These are phyloP conservation scores for Trichoderma brevicompactum DNA, from an alignment of 2,329 filamentous ascomycete genomes.

Conservation along the genomic window DNA sequence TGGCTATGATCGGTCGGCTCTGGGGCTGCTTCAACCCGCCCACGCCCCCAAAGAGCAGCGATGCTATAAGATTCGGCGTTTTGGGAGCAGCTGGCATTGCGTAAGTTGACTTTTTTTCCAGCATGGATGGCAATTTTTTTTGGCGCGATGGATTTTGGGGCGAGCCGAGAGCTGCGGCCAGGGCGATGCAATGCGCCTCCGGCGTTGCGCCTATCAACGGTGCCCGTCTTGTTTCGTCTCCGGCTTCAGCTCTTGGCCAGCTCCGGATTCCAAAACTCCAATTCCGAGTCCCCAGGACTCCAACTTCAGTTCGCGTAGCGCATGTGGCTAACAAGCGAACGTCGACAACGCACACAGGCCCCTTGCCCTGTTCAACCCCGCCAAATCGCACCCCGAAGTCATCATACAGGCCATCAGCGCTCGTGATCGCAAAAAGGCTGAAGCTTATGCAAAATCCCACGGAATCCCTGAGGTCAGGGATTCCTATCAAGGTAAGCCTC, in stretches of 20 bases:
- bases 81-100: conserved; percentile 48
- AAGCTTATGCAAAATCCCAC: conserved; percentile 55
- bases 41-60: neutral
- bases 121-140: too few relatives aligned
- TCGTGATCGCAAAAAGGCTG: conserved; percentile 51
- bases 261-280: too few relatives aligned
- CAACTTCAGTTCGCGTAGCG: neutral
- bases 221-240: too few relatives aligned
- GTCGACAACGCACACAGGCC: conserved; percentile 38
- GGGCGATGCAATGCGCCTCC: too few relatives aligned
- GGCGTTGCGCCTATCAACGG: too few relatives aligned
- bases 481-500: conserved; percentile 51
- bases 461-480: conserved; percentile 54
- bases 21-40: conserved; percentile 25
- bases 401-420: conserved; percentile 58
- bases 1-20: conserved; percentile 19
- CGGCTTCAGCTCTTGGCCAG: too few relatives aligned
- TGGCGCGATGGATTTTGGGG: too few relatives aligned
- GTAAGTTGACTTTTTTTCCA: conserved; percentile 35
- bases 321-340: neutral
- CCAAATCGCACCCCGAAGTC: conserved; percentile 58
- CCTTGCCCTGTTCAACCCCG: conserved; percentile 51
- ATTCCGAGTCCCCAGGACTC: too few relatives aligned
- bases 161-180: too few relatives aligned
- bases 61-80: conserved; percentile 47